Base-by-base conservation (phyloP, 306 rosid species). In the Dalbergia oliveri region DNA sequence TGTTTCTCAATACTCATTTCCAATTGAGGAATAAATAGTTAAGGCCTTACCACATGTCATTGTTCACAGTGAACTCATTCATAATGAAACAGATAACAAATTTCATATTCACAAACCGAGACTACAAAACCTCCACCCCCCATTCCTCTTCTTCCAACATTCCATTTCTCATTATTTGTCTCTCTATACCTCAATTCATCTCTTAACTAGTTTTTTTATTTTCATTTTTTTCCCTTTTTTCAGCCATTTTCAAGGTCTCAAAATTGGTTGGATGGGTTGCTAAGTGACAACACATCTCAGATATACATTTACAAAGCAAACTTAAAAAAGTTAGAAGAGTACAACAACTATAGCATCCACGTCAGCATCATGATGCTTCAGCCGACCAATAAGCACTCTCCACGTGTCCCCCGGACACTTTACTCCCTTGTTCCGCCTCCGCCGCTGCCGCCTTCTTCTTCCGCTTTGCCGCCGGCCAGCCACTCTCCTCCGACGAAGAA, bases 401-500 rank as follows among this genome's bases (percentile, higher is more conserved):
- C 88, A 85, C 78, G 84, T 68, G 65, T 56, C n/a, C 43, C 11
- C 73, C 26, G 3, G 68, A 77, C 67, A 82, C 84, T 74, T 82
- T 72, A 51, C 66, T 23, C 31, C 67, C 88, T 81, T 81, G 81
- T 21, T 76, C 73, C n/a, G 11, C 67, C 16, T 44, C 23, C 16
- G 39, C 69, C 23, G 57, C 56, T 73, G 23, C 72, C 35, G 16
- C 63, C 43, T 21, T 58, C 78, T 84, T 94, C 79, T 80, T 86
- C 34, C 87, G 82, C 86, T 91, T 91, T 43, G 90, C 85, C 37
- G 95, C 84, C 37, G 95, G 73, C 5, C 90, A 50, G 15, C 37
- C 78, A 50, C 86, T 85, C 18, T 90, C 92, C n/a, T 89, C 10
- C 47, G 47, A 75, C 15, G 86, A 89, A 0, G 86, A 81, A 2